Base-by-base conservation (phyloP, 1,284 basidiomycete species). In the Farysia itapuensis region DNA sequence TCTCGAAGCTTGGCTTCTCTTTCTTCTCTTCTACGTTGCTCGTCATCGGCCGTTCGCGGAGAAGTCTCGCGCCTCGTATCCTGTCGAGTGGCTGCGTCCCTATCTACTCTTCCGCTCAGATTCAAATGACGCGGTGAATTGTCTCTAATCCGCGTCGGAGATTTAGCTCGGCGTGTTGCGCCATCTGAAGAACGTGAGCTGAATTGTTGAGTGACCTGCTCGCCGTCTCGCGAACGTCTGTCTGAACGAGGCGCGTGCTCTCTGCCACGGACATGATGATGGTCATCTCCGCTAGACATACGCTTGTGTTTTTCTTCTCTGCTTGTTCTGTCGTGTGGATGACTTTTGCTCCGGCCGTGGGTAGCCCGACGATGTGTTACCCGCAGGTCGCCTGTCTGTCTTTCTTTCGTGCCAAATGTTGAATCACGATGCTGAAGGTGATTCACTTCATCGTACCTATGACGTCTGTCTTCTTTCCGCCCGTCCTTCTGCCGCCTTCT, bases 1-100 rank as follows among this genome's bases (percentile, higher is more conserved):
- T 89, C 87, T 0, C 89, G 90, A 15, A 96, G 81, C 23, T 87
- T 85, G 18, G 88, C 87, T 2, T 85, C 85, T 23, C 90, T 87
- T 42, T 87, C 85, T 34, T 80, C 79, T 1, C 77, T 66, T 21
- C 54, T 38, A 23, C 52, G 42, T 37, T 64, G 24, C 45, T 64
- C 29, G 39, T 57, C 21, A 61, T 72, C 26, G 50, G 57, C 42
- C 59, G 50, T 24, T 65, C 53, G 30, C 18, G 53, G 60, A 15
- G 38, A 9, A 6, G 9, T 5, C 9, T 4, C 23, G n/a, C 14
- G 22, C 50, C 35, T 71, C 53, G 29, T 67, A 51, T n/a, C 43
- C 31, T 29, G 14, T 15, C 57, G 57, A 29, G 43, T 48, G 19
- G 48, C 28, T 2, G 4, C 11, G n/a, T 33, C 29, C 11, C 23